These are phyloP conservation scores for Exserohilum rostratum DNA, from an alignment of 2,329 filamentous ascomycete genomes.

Conservation along the genomic window DNA sequence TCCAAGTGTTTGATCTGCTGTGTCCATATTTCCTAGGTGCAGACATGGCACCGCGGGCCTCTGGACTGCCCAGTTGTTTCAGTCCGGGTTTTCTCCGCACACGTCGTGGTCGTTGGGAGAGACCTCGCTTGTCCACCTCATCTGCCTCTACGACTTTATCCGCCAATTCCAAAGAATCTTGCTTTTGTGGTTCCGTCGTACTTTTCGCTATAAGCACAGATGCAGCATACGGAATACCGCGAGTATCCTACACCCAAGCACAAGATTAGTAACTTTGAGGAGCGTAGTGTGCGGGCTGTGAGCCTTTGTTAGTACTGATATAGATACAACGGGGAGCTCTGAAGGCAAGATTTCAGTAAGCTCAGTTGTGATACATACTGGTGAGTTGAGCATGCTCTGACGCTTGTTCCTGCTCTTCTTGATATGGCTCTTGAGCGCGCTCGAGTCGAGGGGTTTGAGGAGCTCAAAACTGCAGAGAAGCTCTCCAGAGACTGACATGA, in stretches of 20 bases:
- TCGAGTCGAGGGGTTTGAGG: slow-evolving; percentile 93
- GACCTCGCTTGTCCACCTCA: slow-evolving; percentile 16
- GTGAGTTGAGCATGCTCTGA: slow-evolving; percentile 94
- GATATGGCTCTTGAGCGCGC: slow-evolving; percentile 95
- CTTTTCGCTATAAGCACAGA: slow-evolving; percentile 21
- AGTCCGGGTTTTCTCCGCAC: slow-evolving; percentile 22
- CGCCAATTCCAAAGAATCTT: slow-evolving; percentile 13
- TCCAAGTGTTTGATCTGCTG: slow-evolving; percentile 12
- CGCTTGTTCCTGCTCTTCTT: slow-evolving; percentile 97
- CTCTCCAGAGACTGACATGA: slow-evolving; percentile 96
- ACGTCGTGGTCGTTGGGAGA: slow-evolving; percentile 24
- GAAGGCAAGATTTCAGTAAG: slow-evolving; percentile 19
- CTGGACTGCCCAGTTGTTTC: slow-evolving; percentile 19
- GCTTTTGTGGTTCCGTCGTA: slow-evolving; percentile 9
- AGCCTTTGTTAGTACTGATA: slow-evolving; percentile 39
- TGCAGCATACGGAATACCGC: slow-evolving; percentile 18
- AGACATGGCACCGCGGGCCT: slow-evolving; percentile 8
- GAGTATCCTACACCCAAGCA: slow-evolving; percentile 29
- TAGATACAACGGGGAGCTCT: slow-evolving; percentile 36
- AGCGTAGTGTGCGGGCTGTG: slow-evolving; percentile 57
- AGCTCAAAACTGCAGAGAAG: slow-evolving; percentile 96
- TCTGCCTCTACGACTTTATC: slow-evolving; percentile 16
- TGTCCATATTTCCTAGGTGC: slow-evolving; percentile 8
- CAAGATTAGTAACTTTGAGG: slow-evolving; percentile 57
- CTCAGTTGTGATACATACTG: slow-evolving; percentile 67